Evolutionary conservation across 169 alveolate genomes (phyloP), one percentile per base, ranked within the genome.

Genomic region (Babesia ovata): DNA sequence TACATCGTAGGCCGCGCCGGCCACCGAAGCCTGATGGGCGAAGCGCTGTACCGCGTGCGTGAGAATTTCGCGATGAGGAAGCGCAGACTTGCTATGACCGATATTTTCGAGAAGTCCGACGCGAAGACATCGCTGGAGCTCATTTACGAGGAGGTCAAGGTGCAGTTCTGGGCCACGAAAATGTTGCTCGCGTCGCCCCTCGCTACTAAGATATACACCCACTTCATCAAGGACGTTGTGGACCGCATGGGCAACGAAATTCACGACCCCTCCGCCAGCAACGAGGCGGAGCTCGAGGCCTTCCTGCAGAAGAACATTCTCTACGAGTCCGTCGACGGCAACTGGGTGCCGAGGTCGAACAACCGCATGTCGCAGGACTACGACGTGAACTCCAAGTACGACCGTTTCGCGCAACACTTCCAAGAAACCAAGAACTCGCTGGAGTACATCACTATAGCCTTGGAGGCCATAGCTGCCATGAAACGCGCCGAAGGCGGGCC

Each of bases 81-180:
- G 83, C 83, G 89, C 54, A 69, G 88, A 22, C 75, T 88, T 22
- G 88, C 92, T 33, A 79, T 89, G 85, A 81, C 85, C n/a, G 94
- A 89, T 57, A 57, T 88, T 26, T 85, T 85, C 59, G 90, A 81
- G 61, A 85, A 86, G 77, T 71, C 86, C 33, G 89, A 89, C 59
- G 84, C 94, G 17, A 85, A 78, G 86, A 83, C 91, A 39, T 77
- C 88, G 36, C 53, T 74, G 48, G 94, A 89, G 78, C 75, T 89
- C 49, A 89, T 89, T 10, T 88, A 89, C 49, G 94, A 89, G 77
- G 94, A 92, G 84, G 95, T 92, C 29, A 91, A 91, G 67, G 84
- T 92, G 36, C 96, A 92, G 72, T 92, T 92, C 86, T 92, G 96
- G 96, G 95, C 92, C 28, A 90, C 89, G 19, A 92, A 91, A 76